A percentile compares a stretch with the other conserved stretches of the same genome.
phyloP scores from a whole-genome alignment of 352 stramenopile species.

The Pythium phragmitis region DNA sequence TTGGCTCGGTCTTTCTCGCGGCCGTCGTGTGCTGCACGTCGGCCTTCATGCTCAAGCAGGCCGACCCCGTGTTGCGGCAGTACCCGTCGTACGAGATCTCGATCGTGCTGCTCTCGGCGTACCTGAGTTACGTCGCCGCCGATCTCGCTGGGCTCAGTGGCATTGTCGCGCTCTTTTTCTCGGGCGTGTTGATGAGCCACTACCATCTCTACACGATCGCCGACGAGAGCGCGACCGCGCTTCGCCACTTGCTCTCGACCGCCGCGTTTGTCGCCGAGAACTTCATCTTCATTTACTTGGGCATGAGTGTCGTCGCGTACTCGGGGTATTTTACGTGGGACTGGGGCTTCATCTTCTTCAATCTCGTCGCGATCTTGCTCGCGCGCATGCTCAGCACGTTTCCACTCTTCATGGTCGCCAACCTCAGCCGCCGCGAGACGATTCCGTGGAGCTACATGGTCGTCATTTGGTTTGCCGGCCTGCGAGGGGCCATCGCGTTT shows the following conservation, averaged over 20 bases:
- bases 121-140: constrained; percentile 79
- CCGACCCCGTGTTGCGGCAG: constrained; percentile 63
- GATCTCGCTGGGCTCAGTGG: constrained; percentile 82
- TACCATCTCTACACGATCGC: constrained; percentile 86
- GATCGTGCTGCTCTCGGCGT: constrained; percentile 79
- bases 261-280: constrained; percentile 85
- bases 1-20: constrained; percentile 77
- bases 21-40: constrained; percentile 74
- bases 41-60: constrained; percentile 80
- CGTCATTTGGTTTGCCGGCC: constrained; percentile 92
- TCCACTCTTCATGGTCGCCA: constrained; percentile 74
- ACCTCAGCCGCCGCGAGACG: constrained; percentile 59
- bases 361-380: constrained; percentile 63
- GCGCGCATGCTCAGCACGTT: constrained; percentile 77
- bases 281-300: constrained; percentile 88
- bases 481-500: constrained; percentile 93
- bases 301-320: constrained; percentile 81
- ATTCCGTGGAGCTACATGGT: constrained; percentile 72
- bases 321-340: constrained; percentile 81
- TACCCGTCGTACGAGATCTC: constrained; percentile 89
- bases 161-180: constrained; percentile 95
- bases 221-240: constrained; percentile 67
- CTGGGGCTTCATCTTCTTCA: constrained; percentile 79
- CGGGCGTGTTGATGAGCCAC: constrained; percentile 86
- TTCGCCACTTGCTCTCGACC: constrained; percentile 80